Conservation (phyloP, 805 yeast genomes). For the Myxozyma neglecta region DNA sequence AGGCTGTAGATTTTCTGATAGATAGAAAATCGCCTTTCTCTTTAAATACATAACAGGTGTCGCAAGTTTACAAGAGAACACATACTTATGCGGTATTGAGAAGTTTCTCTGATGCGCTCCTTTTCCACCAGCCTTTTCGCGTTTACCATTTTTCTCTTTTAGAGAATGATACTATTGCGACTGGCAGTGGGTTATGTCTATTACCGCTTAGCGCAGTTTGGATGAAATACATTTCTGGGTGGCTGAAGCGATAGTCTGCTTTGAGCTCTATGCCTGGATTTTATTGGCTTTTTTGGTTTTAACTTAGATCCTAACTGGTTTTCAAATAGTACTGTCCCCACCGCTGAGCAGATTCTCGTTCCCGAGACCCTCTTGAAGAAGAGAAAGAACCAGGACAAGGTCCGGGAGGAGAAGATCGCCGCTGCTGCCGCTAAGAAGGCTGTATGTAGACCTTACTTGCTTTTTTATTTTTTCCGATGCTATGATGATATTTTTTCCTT, state of each 20-base stretch:
- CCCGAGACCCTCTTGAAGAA: slow-evolving; percentile 57
- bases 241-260: slow-evolving; percentile 6
- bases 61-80: slow-evolving; percentile 4
- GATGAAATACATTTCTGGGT: slow-evolving; percentile 32
- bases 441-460: slow-evolving; percentile 30
- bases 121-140: background rate
- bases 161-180: background rate
- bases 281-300: background rate
- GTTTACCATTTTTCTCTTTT: background rate
- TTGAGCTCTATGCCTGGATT: slow-evolving; percentile 18
- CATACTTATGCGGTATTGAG: slow-evolving; percentile 1
- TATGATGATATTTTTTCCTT: slow-evolving; percentile 31
- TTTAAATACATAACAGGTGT: slow-evolving; percentile 24
- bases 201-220: slow-evolving; percentile 23
- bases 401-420: slow-evolving; percentile 47
- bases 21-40: slow-evolving; percentile 13
- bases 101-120: slow-evolving; percentile 13
- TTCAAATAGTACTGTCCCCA: slow-evolving; percentile 49
- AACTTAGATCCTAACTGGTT: slow-evolving; percentile 6
- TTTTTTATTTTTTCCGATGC: slow-evolving; percentile 4
- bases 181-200: slow-evolving; percentile 28
- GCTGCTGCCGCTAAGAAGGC: slow-evolving; percentile 37
- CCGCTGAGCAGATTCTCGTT: slow-evolving; percentile 35
- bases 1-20: slow-evolving; percentile 2
- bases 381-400: slow-evolving; percentile 52